Percentiles rank a stretch among this genome's conserved stretches.
phyloP scores from a whole-genome alignment of 257 asterid species.

The Petunia secreta region DNA sequence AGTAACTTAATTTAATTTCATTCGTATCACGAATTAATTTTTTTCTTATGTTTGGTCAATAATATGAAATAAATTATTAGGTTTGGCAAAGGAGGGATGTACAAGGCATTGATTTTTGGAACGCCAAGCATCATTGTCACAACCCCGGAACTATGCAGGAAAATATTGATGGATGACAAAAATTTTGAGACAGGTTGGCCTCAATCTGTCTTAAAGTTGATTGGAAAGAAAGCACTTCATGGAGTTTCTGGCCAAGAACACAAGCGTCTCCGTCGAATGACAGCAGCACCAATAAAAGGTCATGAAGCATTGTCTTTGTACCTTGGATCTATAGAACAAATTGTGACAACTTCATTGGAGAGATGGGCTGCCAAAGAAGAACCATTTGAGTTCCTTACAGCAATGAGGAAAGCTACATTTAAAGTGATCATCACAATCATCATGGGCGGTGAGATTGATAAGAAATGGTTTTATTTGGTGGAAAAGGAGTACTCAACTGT shows the following conservation, averaged over 20 bases:
- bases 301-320: conserved; percentile 24
- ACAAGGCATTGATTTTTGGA: conserved; percentile 27
- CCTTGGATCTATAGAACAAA: conserved; percentile 5
- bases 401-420: conserved; percentile 30
- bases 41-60: no score
- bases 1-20: no score
- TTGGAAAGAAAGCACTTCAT: conserved; percentile 33
- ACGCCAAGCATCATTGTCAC: conserved; percentile 31
- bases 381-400: conserved; percentile 31
- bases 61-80: background rate
- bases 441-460: conserved; percentile 26
- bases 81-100: conserved; percentile 27
- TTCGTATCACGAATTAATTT: no score
- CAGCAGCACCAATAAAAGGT: conserved; percentile 28
- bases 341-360: conserved; percentile 25
- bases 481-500: conserved; percentile 4
- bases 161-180: conserved; percentile 30
- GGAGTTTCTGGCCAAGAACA: conserved; percentile 28
- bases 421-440: conserved; percentile 25
- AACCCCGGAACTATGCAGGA: conserved; percentile 25
- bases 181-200: conserved; percentile 27
- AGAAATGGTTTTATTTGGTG: conserved; percentile 8
- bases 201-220: conserved; percentile 19
- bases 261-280: conserved; percentile 30
- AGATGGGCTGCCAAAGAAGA: conserved; percentile 3